Base-by-base conservation (phyloP, 768 basidiomycete species). In the Phaffia australis region DNA sequence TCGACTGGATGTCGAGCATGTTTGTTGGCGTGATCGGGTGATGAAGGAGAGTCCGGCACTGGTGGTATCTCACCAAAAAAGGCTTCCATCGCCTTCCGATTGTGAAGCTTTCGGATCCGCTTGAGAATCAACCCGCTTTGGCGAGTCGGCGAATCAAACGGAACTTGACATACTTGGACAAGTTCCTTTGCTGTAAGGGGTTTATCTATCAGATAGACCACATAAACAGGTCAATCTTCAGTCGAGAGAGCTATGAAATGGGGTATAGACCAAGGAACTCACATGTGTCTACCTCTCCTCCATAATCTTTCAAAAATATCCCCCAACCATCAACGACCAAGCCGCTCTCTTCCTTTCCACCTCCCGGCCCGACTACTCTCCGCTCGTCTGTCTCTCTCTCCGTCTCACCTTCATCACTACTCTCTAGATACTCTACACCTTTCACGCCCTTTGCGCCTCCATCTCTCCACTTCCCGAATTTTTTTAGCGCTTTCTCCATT, bases 321-420 rank as follows among this genome's bases (percentile, higher is more conserved):
- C 84, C 87, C 89, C 90, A 95, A 1, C 91, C 90, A 70, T 92
- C 89, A 1, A 95, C 85, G 62, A 82, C 83, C 18, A 94, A 79
- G 0, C 85, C 85, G n/a, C 60, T 56, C 56, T 21, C 55, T 15
- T 55, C 66, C 19, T 73, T 74, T 0, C 85, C 86, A 35, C 88
- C 86, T 21, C 73, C 74, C 46, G 46, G 56, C 35, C 35, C 35
- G 4, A 42, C 35, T 4, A 42, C 35, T 42, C 35, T 42, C 35
- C 35, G 35, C 7, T 69, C 67, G 46, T 60, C 57, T 1, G 19
- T 51, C 25, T 85, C 85, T 0, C 81, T 84, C 66, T 84, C 83
- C n/a, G 82, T 78, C 78, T 35, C 76, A 78, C 60, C 81, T 80
- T 2, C 35, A 4, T 42, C 35, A 42, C 35, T 42, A 11, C 35